Evolutionary conservation across 768 basidiomycete genomes (phyloP).

Genomic region (Boletus pseudopeckii): DNA sequence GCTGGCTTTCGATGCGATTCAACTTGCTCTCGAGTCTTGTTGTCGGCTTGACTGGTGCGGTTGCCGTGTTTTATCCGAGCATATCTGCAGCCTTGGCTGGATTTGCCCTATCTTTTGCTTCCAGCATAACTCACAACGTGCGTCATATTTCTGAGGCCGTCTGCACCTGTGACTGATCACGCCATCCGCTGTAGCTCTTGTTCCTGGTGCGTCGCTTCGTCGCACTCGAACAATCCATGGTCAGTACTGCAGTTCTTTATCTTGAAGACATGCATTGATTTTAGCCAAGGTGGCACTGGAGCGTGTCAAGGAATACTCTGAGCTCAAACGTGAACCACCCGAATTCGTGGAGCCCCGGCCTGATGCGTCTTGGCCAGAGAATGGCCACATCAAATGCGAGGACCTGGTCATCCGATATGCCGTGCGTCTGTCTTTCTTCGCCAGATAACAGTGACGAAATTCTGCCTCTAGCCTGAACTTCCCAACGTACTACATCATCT

Average conservation of each 20-base stretch:
- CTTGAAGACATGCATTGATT: neutral
- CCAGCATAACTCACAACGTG: slow-evolving; percentile 68
- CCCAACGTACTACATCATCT: slow-evolving; percentile 82
- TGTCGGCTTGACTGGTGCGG: slow-evolving; percentile 67
- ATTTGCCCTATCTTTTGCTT: slow-evolving; percentile 82
- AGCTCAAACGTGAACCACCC: slow-evolving; percentile 69
- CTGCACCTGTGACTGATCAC: slow-evolving; percentile 16
- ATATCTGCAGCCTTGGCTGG: slow-evolving; percentile 83
- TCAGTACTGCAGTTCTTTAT: slow-evolving; percentile 25
- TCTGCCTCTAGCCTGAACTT: slow-evolving; percentile 62
- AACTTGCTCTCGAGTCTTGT: slow-evolving; percentile 72
- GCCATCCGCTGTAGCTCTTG: slow-evolving; percentile 39
- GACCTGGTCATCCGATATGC: slow-evolving; percentile 76
- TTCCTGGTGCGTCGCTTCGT: slow-evolving; percentile 81
- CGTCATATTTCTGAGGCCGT: neutral
- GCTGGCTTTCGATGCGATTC: slow-evolving; percentile 89
- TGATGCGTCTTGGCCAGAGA: slow-evolving; percentile 70
- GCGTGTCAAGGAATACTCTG: slow-evolving; percentile 89
- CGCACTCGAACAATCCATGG: slow-evolving; percentile 90
- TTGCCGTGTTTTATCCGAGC: slow-evolving; percentile 62
- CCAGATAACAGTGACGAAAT: neutral
- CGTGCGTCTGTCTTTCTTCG: slow-evolving; percentile 38
- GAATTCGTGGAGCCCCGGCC: slow-evolving; percentile 90
- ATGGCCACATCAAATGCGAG: slow-evolving; percentile 66
- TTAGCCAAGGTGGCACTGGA: slow-evolving; percentile 68